Conservation (phyloP, 768 basidiomycete genomes). For the Russula dissimulans region DNA sequence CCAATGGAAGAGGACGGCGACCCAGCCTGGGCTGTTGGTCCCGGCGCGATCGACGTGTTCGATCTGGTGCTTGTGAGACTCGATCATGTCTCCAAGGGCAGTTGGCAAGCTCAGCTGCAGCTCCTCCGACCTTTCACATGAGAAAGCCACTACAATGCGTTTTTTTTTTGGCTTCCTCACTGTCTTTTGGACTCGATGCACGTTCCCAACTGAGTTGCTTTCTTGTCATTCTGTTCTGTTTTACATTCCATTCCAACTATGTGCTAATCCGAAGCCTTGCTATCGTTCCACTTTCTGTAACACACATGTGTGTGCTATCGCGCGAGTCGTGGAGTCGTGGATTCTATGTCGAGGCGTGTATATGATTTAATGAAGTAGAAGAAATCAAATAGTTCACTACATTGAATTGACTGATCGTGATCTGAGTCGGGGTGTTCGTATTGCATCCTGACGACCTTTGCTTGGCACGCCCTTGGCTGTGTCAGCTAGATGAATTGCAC, state of each 20-base stretch:
- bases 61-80: constrained; percentile 68
- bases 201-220: neutral
- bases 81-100: constrained; percentile 75
- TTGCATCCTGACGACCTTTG: too few relatives aligned
- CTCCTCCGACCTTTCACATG: constrained; percentile 25
- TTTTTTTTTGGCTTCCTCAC: neutral
- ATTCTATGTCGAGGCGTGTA: neutral
- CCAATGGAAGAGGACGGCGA: constrained; percentile 60
- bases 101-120: constrained; percentile 74
- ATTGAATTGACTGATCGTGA: too few relatives aligned
- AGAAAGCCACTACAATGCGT: neutral
- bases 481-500: neutral
- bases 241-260: neutral
- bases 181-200: neutral
- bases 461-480: too few relatives aligned
- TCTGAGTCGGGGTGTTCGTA: too few relatives aligned
- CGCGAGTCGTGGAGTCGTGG: neutral
- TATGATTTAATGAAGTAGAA: neutral
- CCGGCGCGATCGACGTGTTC: constrained; percentile 45
- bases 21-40: constrained; percentile 52
- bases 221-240: neutral
- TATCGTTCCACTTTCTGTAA: neutral
- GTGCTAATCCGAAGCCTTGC: neutral
- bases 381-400: too few relatives aligned
- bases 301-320: neutral